Evolutionary conservation across 139 green algal species (phyloP).

Genomic region (Chlamydomonas asymmetrica): DNA sequence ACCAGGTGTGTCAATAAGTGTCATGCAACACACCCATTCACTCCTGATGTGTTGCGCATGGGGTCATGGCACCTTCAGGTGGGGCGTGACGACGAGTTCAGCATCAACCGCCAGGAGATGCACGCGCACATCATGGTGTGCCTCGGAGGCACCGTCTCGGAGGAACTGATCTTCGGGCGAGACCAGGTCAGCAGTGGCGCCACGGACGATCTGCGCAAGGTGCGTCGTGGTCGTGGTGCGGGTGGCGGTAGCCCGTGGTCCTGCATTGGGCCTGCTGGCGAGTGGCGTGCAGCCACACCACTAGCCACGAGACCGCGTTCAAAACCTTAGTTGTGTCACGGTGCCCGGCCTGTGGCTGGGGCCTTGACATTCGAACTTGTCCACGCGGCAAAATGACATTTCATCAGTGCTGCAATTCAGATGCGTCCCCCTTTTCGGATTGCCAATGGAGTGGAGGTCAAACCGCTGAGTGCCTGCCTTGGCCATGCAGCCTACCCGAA

Average conservation of each 20-base stretch:
- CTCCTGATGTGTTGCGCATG: no score
- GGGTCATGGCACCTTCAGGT: no score
- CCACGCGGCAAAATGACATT: neutral
- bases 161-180: constrained; percentile 96
- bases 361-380: neutral
- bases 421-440: no score
- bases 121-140: constrained; percentile 90
- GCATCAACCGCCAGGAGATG: constrained; percentile 87
- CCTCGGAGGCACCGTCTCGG: constrained; percentile 95
- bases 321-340: neutral
- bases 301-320: no score
- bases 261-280: neutral
- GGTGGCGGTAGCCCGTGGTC: neutral
- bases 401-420: no score
- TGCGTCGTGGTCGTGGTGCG: neutral
- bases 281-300: neutral
- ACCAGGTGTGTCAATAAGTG: no score
- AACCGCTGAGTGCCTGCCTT: no score
- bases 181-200: constrained; percentile 81
- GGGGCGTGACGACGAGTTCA: constrained; percentile 83
- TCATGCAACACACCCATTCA: no score
- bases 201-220: constrained; percentile 82
- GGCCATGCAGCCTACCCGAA: no score
- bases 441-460: no score
- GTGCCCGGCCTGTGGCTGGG: neutral